These are phyloP conservation scores for Penicillium sp. DNA, from an alignment of 2,329 filamentous ascomycete species.

Conservation along the genomic window DNA sequence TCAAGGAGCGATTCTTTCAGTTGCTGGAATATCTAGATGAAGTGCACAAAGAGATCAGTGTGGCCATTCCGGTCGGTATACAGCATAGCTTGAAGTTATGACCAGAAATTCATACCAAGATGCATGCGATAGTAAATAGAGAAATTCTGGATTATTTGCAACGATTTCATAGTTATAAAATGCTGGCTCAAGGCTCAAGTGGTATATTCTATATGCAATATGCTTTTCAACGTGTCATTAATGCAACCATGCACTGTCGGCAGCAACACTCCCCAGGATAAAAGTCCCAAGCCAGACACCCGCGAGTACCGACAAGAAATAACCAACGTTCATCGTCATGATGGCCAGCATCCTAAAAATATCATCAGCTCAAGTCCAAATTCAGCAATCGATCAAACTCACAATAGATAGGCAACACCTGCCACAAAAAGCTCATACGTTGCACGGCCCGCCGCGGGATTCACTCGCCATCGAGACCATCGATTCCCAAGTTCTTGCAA, in stretches of 20 bases:
- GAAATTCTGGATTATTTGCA: neutral
- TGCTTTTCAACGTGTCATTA: slow-evolving; percentile 3
- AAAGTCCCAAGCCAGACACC: slow-evolving; percentile 50
- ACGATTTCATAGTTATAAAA: neutral
- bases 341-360: slow-evolving; percentile 61
- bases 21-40: no score
- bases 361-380: slow-evolving; percentile 31
- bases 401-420: slow-evolving; percentile 76
- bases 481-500: slow-evolving; percentile 15
- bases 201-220: neutral
- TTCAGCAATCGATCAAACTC: slow-evolving; percentile 40
- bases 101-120: no score
- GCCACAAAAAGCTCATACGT: slow-evolving; percentile 62
- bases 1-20: no score
- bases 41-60: no score
- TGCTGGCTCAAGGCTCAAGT: neutral
- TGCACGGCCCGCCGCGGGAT: slow-evolving; percentile 69
- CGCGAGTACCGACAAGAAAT: slow-evolving; percentile 69
- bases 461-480: slow-evolving; percentile 59
- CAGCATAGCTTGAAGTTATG: no score
- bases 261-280: slow-evolving; percentile 21
- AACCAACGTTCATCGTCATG: slow-evolving; percentile 81
- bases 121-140: no score
- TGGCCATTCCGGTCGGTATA: no score
- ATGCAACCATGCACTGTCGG: slow-evolving; percentile 16